Percentiles rank a stretch among this genome's conserved stretches.
These are phyloP conservation scores for Coemansia umbellata DNA, from an alignment of 192 early-diverging fungal species.

Conservation along the genomic window DNA sequence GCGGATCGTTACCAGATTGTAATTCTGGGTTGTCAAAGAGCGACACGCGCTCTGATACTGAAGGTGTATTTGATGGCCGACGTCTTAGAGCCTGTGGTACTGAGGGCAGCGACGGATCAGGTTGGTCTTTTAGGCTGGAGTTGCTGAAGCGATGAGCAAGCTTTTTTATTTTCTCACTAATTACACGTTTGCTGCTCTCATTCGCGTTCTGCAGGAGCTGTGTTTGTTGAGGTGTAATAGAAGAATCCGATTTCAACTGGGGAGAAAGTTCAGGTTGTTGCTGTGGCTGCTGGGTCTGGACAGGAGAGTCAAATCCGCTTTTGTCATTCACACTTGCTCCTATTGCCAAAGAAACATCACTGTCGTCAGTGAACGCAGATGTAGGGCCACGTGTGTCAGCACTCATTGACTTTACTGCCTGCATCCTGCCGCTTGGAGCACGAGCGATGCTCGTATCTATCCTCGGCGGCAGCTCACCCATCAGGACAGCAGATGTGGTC, in stretches of 20 bases:
- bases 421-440: conserved; percentile 1
- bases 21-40: conserved; percentile 29
- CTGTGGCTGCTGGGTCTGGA: not conserved
- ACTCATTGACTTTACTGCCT: not conserved
- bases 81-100: conserved; percentile 18
- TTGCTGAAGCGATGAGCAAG: conserved; percentile 44
- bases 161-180: conserved; percentile 47
- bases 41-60: conserved; percentile 46
- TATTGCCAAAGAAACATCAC: conserved; percentile 14
- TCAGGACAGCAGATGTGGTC: conserved; percentile 33
- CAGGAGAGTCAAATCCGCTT: conserved; percentile 17
- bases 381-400: not conserved
- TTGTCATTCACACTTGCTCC: not conserved
- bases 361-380: conserved; percentile 18
- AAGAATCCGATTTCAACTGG: not conserved
- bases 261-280: not conserved
- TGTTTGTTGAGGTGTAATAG: not conserved
- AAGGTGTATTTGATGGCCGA: conserved; percentile 43
- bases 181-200: conserved; percentile 27
- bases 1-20: conserved; percentile 25
- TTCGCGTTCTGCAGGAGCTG: not conserved
- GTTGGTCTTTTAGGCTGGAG: conserved; percentile 26
- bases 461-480: conserved; percentile 11
- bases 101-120: conserved; percentile 5
- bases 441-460: conserved; percentile 21